These are phyloP conservation scores for Globisporangium alternatum DNA, from an alignment of 352 stramenopile genomes.

Conservation along the genomic window DNA sequence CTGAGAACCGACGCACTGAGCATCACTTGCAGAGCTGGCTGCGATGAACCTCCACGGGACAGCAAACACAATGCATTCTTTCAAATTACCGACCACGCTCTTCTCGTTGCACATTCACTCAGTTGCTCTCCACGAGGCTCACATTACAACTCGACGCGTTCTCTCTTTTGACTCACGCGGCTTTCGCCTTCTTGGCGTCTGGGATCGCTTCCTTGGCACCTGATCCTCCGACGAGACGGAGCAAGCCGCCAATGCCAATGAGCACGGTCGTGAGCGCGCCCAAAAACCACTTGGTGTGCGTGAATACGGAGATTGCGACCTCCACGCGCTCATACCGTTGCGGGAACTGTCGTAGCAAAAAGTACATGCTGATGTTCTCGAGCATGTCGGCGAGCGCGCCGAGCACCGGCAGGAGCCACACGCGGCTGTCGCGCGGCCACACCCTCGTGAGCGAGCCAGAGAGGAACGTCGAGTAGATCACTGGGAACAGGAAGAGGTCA, in stretches of 20 bases:
- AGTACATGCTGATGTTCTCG: constrained; percentile 43
- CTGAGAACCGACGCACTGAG: too few relatives aligned
- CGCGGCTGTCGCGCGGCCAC: constrained; percentile 23
- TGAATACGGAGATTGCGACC: constrained; percentile 27
- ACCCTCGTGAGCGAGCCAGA: constrained; percentile 26
- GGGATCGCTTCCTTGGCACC: neutral
- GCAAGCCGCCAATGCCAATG: constrained; percentile 19
- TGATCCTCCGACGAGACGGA: neutral
- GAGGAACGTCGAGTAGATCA: constrained; percentile 39
- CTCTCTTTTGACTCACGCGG: neutral
- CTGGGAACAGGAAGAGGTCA: constrained; percentile 45
- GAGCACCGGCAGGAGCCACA: constrained; percentile 26
- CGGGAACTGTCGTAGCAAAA: constrained; percentile 41
- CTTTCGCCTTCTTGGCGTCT: neutral
- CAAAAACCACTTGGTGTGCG: constrained; percentile 35
- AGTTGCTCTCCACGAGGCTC: neutral
- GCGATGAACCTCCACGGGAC: too few relatives aligned
- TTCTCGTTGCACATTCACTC: neutral
- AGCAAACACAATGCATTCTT: too few relatives aligned
- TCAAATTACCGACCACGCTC: too few relatives aligned
- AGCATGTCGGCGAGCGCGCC: constrained; percentile 31
- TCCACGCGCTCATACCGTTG: constrained; percentile 25
- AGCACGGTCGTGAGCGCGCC: constrained; percentile 22
- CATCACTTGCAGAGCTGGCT: too few relatives aligned
- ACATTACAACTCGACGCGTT: too few relatives aligned